Evolutionary conservation across 305 asterid genomes (phyloP).

Genomic region (Solanum hybrid): DNA sequence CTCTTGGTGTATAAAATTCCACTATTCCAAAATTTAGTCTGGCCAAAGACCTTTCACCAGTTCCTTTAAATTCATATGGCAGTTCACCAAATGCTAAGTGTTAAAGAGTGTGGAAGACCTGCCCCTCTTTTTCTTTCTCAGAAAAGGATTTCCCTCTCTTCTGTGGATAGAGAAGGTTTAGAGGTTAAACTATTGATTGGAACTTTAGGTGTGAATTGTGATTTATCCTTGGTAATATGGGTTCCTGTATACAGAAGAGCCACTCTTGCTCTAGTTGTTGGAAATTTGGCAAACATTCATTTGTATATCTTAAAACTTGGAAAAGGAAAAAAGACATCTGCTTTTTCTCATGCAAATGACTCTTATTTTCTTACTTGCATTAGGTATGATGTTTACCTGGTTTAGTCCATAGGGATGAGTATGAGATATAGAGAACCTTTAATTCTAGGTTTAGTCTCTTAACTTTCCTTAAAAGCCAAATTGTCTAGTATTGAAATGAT

Average conservation of each 20-base stretch:
- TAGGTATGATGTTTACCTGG: not conserved
- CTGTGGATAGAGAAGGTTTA: not conserved
- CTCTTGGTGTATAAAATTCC: not conserved
- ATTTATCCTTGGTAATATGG: not conserved
- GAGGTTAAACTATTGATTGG: not conserved
- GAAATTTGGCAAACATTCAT: not conserved
- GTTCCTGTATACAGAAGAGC: not conserved
- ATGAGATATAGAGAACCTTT: not conserved
- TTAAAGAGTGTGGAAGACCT: not conserved
- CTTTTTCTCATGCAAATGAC: not conserved
- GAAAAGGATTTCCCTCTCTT: not conserved
- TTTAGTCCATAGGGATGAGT: not conserved
- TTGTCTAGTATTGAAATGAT: not conserved
- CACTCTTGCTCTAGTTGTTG: not conserved
- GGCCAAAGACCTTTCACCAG: not conserved
- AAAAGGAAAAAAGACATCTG: not conserved
- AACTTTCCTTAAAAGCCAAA: not conserved
- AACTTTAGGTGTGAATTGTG: not conserved
- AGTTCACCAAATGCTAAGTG: not conserved
- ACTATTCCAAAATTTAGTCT: not conserved
- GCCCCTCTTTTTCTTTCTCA: not conserved
- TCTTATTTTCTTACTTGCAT: not conserved
- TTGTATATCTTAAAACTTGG: not conserved
- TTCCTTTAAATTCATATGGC: not conserved
- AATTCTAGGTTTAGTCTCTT: not conserved